Evolutionary conservation across 768 basidiomycete genomes (phyloP).

Genomic region (Russula olivacea): DNA sequence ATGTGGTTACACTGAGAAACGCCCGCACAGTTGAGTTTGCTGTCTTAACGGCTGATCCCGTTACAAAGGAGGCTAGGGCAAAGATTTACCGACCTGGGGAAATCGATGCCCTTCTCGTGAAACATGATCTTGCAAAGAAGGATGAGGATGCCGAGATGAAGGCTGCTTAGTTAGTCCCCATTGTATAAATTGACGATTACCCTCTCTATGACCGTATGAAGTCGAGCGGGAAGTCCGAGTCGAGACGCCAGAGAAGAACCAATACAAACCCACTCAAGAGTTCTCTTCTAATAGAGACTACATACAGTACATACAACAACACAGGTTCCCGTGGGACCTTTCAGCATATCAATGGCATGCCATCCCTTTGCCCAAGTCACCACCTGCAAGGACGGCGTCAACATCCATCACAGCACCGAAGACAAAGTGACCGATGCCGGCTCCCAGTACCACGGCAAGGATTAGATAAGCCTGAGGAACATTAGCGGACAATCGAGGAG

Average conservation of each 20-base stretch:
- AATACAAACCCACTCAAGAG: neutral
- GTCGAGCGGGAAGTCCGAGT: neutral
- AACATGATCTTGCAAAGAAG: constrained; percentile 84
- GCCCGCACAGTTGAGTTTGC: constrained; percentile 82
- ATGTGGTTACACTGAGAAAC: constrained; percentile 6
- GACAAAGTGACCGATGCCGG: constrained; percentile 75
- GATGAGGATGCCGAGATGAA: constrained; percentile 80
- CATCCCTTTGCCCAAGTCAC: constrained; percentile 53
- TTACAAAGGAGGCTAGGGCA: constrained; percentile 71
- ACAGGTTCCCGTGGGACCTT: neutral
- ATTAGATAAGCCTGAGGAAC: constrained; percentile 74
- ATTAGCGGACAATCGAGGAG: constrained; percentile 3
- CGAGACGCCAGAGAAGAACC: neutral
- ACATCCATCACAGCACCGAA: constrained; percentile 63
- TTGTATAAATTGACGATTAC: constrained; percentile 13
- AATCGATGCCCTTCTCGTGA: constrained; percentile 74
- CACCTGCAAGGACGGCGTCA: constrained; percentile 47
- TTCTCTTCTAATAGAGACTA: neutral
- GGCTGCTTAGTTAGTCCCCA: constrained; percentile 33
- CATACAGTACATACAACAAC: neutral
- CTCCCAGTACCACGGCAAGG: constrained; percentile 72
- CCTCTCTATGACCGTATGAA: neutral
- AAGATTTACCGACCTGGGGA: constrained; percentile 90
- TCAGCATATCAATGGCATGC: constrained; percentile 61
- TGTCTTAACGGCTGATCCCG: constrained; percentile 79